Evolutionary conservation across 805 yeast genomes (phyloP).

Genomic region (Saccharomycopsis sp.): DNA sequence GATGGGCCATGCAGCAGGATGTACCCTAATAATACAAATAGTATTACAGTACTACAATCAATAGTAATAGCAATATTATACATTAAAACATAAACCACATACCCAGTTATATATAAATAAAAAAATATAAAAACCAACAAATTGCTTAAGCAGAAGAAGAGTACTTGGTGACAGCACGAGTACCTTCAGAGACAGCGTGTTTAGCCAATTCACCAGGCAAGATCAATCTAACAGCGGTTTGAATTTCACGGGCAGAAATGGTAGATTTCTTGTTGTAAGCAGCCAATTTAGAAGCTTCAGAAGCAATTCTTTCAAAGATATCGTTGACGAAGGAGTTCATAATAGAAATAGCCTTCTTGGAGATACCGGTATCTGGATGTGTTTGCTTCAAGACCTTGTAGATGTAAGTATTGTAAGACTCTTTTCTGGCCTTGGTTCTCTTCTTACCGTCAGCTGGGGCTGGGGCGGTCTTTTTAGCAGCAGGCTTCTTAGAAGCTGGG

Average conservation of each 20-base stretch:
- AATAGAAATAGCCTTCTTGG: constrained; percentile 97
- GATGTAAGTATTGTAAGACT: constrained; percentile 95
- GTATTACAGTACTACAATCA: no score
- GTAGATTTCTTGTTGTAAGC: constrained; percentile 98
- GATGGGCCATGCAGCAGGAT: no score
- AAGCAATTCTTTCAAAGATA: constrained; percentile 95
- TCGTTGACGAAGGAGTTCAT: constrained; percentile 98
- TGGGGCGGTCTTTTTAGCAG: constrained; percentile 83
- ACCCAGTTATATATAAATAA: neutral
- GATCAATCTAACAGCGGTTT: constrained; percentile 96
- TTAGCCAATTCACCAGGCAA: constrained; percentile 98
- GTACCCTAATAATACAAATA: no score
- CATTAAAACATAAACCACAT: neutral
- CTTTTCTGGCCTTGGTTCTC: constrained; percentile 95
- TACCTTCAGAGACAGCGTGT: constrained; percentile 98
- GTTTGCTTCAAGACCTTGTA: constrained; percentile 98
- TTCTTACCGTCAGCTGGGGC: constrained; percentile 59
- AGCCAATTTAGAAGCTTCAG: constrained; percentile 97
- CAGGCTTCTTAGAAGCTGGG: constrained; percentile 94
- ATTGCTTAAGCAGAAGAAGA: constrained; percentile 42
- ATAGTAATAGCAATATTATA: neutral
- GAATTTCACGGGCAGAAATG: constrained; percentile 96
- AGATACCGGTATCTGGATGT: constrained; percentile 99
- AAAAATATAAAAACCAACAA: neutral
- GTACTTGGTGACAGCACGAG: constrained; percentile 96